Evolutionary conservation across 2,329 filamentous ascomycete genomes (phyloP), one percentile per base, ranked within the genome.

Genomic region (Pleomassaria siparia): DNA sequence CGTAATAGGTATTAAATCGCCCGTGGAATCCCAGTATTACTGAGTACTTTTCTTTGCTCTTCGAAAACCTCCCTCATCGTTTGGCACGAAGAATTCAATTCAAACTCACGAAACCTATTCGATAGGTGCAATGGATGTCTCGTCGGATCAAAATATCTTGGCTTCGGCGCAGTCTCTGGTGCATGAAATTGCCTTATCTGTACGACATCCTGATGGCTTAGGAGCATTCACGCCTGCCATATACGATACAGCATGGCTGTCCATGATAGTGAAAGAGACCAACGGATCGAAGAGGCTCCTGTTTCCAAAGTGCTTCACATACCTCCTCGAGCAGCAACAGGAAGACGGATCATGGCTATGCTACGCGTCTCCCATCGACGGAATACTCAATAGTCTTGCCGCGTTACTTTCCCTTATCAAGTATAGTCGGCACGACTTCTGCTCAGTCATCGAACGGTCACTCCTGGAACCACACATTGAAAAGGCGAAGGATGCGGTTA

Each of bases 371-470:
- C 10, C 39, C 8, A 21, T 44, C 1, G 49, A 54, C 24, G 43
- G 45, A 9, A 49, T 49, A 15, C 13, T 54, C 20, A 42, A 49
- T 29, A 49, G 45, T 9, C 15, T 46, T 22, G 51, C 48, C 6
- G 45, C 45, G 7, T 40, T 54, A 6, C 42, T 54, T 13, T n/a
- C 51, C 2, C 18, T 54, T 10, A 6, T 8, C 6, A 46, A 36
- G 20, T 40, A 47, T 29, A 5, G 11, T 11, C 4, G n/a, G 16
- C 10, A 16, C 4, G 36, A 26, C 24, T 35, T 4, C n/a, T 6
- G 3, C n/a, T 7, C 28, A 5, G 28, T 12, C 28, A 8, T n/a
- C 5, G 28, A 30, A 8, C 11, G n/a, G 28, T 12, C 9, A 5
- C 9, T 12, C 12, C 13, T 30, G 7, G 8, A 30, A n/a, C 12